phyloP scores from a whole-genome alignment of 2,329 filamentous ascomycete species.

The Nemania diffusa region DNA sequence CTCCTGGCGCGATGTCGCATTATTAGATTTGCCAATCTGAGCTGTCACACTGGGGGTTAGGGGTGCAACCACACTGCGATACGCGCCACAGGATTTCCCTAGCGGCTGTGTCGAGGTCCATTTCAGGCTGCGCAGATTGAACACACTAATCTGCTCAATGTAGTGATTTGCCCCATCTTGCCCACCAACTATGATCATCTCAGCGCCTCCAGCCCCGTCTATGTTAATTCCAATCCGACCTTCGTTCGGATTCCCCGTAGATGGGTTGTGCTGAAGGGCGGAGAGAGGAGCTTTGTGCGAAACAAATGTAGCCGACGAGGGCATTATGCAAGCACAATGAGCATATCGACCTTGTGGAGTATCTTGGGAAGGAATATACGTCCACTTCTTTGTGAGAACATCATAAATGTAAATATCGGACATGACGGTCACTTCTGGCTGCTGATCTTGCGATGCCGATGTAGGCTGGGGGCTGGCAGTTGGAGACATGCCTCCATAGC shows the following conservation, averaged over 20 bases:
- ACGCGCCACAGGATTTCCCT: slow-evolving; percentile 93
- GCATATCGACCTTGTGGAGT: slow-evolving; percentile 94
- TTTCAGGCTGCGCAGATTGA: slow-evolving; percentile 93
- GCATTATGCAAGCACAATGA: slow-evolving; percentile 92
- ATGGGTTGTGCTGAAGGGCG: slow-evolving; percentile 88
- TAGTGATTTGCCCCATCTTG: slow-evolving; percentile 99
- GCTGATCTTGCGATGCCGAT: slow-evolving; percentile 66
- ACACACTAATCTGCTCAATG: slow-evolving; percentile 98
- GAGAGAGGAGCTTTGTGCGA: slow-evolving; percentile 86
- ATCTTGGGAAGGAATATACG: slow-evolving; percentile 81
- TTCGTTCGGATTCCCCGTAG: slow-evolving; percentile 84
- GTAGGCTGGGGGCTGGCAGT: slow-evolving; percentile 62
- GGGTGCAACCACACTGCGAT: slow-evolving; percentile 93
- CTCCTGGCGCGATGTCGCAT: slow-evolving; percentile 55
- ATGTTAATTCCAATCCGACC: slow-evolving; percentile 88
- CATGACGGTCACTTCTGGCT: slow-evolving; percentile 94
- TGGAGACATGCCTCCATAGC: slow-evolving; percentile 98
- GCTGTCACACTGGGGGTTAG: slow-evolving; percentile 73
- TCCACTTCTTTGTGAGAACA: slow-evolving; percentile 84
- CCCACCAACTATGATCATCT: slow-evolving; percentile 97
- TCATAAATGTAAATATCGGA: slow-evolving; percentile 98
- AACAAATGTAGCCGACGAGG: slow-evolving; percentile 86
- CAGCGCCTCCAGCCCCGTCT: slow-evolving; percentile 89
- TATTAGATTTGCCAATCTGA: slow-evolving; percentile 71
- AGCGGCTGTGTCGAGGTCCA: slow-evolving; percentile 92